A percentile compares a stretch with the other conserved stretches of the same genome.
Evolutionary conservation across 164 flowering plant species (phyloP).

Genomic region (Aristolochia contorta): DNA sequence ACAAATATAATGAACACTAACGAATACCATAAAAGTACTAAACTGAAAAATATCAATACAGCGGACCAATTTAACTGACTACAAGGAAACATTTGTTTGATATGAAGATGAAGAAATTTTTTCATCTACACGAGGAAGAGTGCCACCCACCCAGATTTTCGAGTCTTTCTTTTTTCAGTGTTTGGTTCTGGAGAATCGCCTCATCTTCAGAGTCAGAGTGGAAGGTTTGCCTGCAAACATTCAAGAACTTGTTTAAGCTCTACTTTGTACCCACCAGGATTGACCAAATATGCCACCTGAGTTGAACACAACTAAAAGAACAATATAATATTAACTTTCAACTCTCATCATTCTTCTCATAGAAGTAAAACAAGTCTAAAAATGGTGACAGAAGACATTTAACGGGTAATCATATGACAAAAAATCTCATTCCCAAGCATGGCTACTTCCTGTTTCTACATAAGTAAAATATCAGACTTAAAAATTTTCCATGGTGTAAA

Average conservation of each 20-base stretch:
- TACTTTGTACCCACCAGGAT: background rate
- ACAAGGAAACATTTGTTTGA: slow-evolving; percentile 1
- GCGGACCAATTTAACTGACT: background rate
- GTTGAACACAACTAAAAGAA: background rate
- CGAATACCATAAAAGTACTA: background rate
- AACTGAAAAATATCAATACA: background rate
- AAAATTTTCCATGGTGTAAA: no score
- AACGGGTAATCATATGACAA: no score
- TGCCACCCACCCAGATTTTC: slow-evolving; percentile 37
- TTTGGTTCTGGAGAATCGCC: slow-evolving; percentile 23
- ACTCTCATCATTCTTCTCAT: no score
- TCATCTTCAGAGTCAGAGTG: slow-evolving; percentile 72
- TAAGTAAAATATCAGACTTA: no score
- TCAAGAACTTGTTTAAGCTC: background rate
- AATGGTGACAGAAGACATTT: no score
- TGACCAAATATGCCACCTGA: background rate
- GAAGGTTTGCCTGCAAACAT: slow-evolving; percentile 51
- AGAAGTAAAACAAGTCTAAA: no score
- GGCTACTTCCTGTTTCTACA: no score
- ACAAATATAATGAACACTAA: background rate
- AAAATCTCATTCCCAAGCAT: no score
- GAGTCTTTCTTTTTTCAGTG: slow-evolving; percentile 38
- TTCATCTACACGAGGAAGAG: background rate
- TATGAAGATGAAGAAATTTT: background rate
- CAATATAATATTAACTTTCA: no score